These are phyloP conservation scores for Rhododendron molle DNA, from an alignment of 148 eudicot genomes.

Conservation along the genomic window DNA sequence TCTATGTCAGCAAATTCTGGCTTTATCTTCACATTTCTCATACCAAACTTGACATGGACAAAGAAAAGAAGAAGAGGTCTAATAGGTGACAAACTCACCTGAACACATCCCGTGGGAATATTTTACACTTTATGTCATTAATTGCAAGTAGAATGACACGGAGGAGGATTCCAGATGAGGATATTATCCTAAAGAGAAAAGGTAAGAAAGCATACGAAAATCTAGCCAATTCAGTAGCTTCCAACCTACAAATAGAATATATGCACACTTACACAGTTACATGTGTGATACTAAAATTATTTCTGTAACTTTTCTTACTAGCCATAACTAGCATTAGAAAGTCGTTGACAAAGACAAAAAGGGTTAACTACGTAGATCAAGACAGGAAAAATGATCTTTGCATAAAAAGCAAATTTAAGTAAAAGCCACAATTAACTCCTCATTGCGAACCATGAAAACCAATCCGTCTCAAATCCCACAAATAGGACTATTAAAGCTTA, in stretches of 20 bases:
- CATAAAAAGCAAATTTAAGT: neutral
- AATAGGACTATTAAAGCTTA: neutral
- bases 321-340: neutral
- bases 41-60: neutral
- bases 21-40: neutral
- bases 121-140: neutral
- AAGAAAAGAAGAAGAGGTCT: neutral
- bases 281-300: neutral
- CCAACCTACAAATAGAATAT: neutral
- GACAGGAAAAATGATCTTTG: neutral
- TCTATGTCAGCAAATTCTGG: neutral
- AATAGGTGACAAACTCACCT: neutral
- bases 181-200: neutral
- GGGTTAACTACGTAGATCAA: neutral
- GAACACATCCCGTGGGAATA: neutral
- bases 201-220: neutral
- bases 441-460: neutral
- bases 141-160: neutral
- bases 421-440: neutral
- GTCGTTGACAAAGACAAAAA: neutral
- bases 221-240: neutral
- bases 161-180: neutral
- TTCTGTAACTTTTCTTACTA: neutral
- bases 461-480: neutral
- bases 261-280: neutral